Evolutionary conservation across 179 eudicot species (phyloP).

Genomic region (Pouteria campechiana): DNA sequence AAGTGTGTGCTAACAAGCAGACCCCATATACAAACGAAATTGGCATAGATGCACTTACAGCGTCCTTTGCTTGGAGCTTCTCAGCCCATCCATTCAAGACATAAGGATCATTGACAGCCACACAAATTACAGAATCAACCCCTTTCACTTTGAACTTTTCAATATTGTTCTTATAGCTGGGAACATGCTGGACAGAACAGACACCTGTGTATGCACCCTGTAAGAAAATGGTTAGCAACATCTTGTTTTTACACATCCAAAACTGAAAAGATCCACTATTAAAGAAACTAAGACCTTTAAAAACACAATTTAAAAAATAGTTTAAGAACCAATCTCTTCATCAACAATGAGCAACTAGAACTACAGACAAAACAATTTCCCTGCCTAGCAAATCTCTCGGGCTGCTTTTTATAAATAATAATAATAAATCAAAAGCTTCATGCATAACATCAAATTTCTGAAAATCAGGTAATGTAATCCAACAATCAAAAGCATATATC

Average conservation of each 20-base stretch:
- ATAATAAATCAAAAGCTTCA: no score
- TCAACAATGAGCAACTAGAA: no score
- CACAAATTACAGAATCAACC: constrained; percentile 79
- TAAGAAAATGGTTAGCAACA: background rate
- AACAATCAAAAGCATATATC: background rate
- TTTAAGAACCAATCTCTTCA: no score
- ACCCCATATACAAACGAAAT: background rate
- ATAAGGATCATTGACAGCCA: constrained; percentile 88
- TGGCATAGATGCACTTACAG: constrained; percentile 35
- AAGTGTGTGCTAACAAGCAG: background rate
- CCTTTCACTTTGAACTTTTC: constrained; percentile 87
- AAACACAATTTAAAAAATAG: no score
- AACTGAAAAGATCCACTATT: no score
- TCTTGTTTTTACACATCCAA: no score
- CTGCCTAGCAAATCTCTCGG: no score
- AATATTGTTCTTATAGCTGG: constrained; percentile 81
- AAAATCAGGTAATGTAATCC: no score
- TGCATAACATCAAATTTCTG: no score
- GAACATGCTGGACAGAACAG: constrained; percentile 93
- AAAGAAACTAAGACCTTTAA: no score
- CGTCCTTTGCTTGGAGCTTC: constrained; percentile 77
- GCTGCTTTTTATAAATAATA: no score
- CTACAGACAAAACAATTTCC: no score
- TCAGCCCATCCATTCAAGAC: constrained; percentile 95
- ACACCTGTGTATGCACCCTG: constrained; percentile 97